Base-by-base conservation (phyloP, 2,329 filamentous ascomycete species). In the Scedosporium dehoogii region DNA sequence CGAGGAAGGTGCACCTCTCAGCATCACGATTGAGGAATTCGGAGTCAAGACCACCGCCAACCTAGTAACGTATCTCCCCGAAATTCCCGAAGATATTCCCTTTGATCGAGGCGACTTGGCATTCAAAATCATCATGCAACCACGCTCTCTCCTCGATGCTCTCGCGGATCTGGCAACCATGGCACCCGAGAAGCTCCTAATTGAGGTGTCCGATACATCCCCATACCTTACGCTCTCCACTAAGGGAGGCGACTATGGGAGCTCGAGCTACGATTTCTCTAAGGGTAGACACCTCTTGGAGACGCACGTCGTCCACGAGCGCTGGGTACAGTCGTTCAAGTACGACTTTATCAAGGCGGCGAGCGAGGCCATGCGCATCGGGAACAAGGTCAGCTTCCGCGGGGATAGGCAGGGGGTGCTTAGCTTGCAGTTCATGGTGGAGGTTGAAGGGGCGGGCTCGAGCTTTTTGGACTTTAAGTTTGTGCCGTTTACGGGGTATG, bases 381-480 rank as follows among this genome's bases (percentile, higher is more conserved):
- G 92, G 4, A 92, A 84, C 69, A 99, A 97, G 75, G 92, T 97
- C 63, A 96, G 92, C 71, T 82, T 99, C 65, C 82, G 94, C 16
- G 88, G 91, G 0, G 94, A 99, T 73, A 81, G 84, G 1, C 91
- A 96, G 71, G 93, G 94, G 0, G 93, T 99, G 33, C 74, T 99
- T 66, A 97, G 91, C 74, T 76, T 97, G 72, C 94, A 99, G 71
- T 97, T 97, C 70, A 94, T 99, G 89, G 88, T 99, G 16, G 91
- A 97, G 71, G 81, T 92, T 51, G 91, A 94, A 65, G 83, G 83
- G 6, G 82, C 83, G 4, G 79, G 80, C 25, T 79, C 86, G 46
- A 90, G 86, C 68, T 96, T 93, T 74, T 80, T 94, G 25, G 90
- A 94, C 73, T 96, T 93, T 73, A 81, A 89, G 21, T 91, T 94